These are phyloP conservation scores for Xylariaceae sp. DNA, from an alignment of 2,329 filamentous ascomycete genomes.

Conservation along the genomic window DNA sequence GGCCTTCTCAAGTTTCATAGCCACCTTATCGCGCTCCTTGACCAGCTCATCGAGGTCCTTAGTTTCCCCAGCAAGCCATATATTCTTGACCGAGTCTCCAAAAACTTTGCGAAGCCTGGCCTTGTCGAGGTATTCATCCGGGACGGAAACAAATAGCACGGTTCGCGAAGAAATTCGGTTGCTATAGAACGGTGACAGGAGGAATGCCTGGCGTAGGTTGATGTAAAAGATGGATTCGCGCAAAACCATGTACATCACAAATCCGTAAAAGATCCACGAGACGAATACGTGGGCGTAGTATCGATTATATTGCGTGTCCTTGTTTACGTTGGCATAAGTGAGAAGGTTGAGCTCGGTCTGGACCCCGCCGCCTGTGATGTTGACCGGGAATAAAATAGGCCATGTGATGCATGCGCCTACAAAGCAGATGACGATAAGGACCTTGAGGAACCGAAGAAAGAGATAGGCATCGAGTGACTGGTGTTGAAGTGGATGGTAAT, in stretches of 20 bases:
- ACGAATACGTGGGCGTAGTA: slow-evolving; percentile 84
- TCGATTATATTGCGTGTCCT: slow-evolving; percentile 59
- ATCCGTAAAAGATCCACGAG: slow-evolving; percentile 83
- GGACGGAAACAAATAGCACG: slow-evolving; percentile 87
- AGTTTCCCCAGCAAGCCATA: slow-evolving; percentile 84
- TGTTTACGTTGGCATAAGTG: slow-evolving; percentile 75
- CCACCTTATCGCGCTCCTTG: slow-evolving; percentile 78
- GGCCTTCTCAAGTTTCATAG: slow-evolving; percentile 82
- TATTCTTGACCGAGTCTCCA: slow-evolving; percentile 76
- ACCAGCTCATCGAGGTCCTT: slow-evolving; percentile 81
- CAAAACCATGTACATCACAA: slow-evolving; percentile 86
- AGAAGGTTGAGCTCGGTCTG: slow-evolving; percentile 75
- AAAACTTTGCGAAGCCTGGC: slow-evolving; percentile 80
- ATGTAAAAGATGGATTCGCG: slow-evolving; percentile 91
- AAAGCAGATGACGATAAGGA: slow-evolving; percentile 76
- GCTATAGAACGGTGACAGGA: slow-evolving; percentile 82
- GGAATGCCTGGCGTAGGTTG: slow-evolving; percentile 90
- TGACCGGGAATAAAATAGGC: slow-evolving; percentile 85
- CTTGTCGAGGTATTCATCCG: slow-evolving; percentile 77
- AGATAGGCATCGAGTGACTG: slow-evolving; percentile 92
- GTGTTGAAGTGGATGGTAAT: slow-evolving; percentile 85
- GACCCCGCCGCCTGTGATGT: slow-evolving; percentile 76
- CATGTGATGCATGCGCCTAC: slow-evolving; percentile 85
- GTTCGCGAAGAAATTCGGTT: slow-evolving; percentile 88
- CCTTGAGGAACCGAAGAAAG: slow-evolving; percentile 85